Conservation (phyloP, 2,329 filamentous ascomycete genomes). For the Aspergillus neoniger region DNA sequence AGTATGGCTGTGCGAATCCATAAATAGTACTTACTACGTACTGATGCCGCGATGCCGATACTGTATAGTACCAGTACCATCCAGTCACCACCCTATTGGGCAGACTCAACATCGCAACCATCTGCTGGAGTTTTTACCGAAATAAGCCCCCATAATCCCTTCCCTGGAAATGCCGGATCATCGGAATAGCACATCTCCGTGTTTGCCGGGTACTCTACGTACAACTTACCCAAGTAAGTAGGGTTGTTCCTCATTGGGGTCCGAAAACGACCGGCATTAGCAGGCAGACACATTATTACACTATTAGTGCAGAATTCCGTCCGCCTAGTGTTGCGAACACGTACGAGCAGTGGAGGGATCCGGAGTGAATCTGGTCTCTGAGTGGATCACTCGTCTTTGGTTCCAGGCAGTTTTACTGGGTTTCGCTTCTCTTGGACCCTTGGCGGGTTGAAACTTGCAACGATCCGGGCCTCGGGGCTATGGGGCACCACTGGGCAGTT, state of each 20-base stretch:
- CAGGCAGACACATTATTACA: constrained; percentile 14
- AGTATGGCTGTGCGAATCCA: neutral
- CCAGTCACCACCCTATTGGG: neutral
- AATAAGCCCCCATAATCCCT: neutral
- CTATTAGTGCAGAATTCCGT: constrained; percentile 5
- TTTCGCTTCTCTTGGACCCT: constrained; percentile 1
- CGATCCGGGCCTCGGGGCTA: neutral
- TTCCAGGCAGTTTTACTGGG: neutral
- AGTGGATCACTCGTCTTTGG: neutral
- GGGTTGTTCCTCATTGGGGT: neutral
- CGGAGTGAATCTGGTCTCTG: neutral
- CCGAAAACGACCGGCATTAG: neutral
- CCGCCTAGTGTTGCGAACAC: constrained; percentile 4
- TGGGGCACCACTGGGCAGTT: neutral
- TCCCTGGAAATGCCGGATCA: neutral
- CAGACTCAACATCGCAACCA: neutral
- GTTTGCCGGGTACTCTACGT: neutral
- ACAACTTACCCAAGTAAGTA: too few species aligned
- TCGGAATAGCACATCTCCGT: neutral
- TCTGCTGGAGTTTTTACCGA: neutral
- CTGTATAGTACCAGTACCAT: neutral
- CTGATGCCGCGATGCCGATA: constrained; percentile 8
- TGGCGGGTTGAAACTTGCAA: neutral
- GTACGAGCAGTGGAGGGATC: constrained; percentile 5
- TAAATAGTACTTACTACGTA: neutral